These are phyloP conservation scores for Gliomastix tumulicola DNA, from an alignment of 2,329 filamentous ascomycete species.

Conservation along the genomic window DNA sequence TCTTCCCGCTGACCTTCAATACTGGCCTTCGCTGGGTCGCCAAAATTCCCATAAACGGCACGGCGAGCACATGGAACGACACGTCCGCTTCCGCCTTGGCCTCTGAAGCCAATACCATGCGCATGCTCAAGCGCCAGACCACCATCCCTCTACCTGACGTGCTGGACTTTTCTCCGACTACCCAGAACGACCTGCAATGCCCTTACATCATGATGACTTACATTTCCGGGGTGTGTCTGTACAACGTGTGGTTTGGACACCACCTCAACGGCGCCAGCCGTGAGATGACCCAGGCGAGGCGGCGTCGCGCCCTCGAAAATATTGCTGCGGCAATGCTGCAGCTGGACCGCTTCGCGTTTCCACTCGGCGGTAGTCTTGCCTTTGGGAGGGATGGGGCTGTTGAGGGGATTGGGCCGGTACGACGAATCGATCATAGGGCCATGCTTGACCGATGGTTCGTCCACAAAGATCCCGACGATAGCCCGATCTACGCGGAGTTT, in stretches of 20 bases:
- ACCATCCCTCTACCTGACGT: conserved; percentile 19
- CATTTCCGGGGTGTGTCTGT: conserved; percentile 13
- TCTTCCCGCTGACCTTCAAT: conserved; percentile 12
- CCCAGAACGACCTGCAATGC: conserved; percentile 12
- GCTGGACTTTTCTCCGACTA: conserved; percentile 14
- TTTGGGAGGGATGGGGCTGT: neutral
- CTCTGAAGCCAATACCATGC: conserved; percentile 19
- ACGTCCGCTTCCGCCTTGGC: conserved; percentile 2
- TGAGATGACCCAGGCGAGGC: neutral
- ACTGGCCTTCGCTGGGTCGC: conserved; percentile 12
- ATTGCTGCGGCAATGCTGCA: conserved; percentile 12
- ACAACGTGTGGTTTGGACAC: conserved; percentile 18
- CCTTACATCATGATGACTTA: conserved; percentile 18
- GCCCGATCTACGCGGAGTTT: conserved; percentile 8
- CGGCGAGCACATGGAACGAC: conserved; percentile 9
- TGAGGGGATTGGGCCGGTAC: neutral
- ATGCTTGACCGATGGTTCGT: conserved; percentile 8
- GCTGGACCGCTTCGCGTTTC: conserved; percentile 10
- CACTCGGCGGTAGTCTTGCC: neutral
- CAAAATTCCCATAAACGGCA: conserved; percentile 13
- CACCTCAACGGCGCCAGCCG: conserved; percentile 5
- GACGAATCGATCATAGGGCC: conserved; percentile 5
- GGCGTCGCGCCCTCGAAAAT: conserved; percentile 6
- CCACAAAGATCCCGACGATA: conserved; percentile 7
- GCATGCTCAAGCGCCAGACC: conserved; percentile 16